These are phyloP conservation scores for Kalmusia sp. DNA, from an alignment of 2,329 filamentous ascomycete genomes.

Conservation along the genomic window DNA sequence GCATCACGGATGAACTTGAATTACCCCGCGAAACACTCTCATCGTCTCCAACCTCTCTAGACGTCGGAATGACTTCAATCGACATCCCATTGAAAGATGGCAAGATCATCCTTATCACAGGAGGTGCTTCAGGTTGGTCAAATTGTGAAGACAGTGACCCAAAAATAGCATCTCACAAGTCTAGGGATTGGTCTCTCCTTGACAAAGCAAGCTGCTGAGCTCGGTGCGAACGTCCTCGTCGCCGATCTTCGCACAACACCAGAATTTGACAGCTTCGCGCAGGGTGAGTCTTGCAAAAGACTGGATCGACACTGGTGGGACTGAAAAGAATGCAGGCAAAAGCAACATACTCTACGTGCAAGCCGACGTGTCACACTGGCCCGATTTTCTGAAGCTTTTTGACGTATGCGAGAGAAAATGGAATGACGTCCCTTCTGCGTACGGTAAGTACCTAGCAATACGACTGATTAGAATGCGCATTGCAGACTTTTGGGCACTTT, in stretches of 20 bases:
- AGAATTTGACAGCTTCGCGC: slow-evolving; percentile 24
- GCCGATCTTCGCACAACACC: slow-evolving; percentile 33
- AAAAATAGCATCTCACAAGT: not conserved
- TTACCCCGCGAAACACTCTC: too few relatives aligned
- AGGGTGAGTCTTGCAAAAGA: not conserved
- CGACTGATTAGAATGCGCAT: too few relatives aligned
- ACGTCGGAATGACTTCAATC: slow-evolving; percentile 21
- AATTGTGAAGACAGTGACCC: not conserved
- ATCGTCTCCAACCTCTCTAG: too few relatives aligned
- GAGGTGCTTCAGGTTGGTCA: slow-evolving; percentile 41
- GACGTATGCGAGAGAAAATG: slow-evolving; percentile 33
- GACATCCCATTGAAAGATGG: slow-evolving; percentile 36
- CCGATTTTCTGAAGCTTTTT: slow-evolving; percentile 34
- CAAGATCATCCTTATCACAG: slow-evolving; percentile 44
- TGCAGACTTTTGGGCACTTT: too few relatives aligned
- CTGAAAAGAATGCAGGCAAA: slow-evolving; percentile 13
- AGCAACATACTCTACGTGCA: slow-evolving; percentile 34
- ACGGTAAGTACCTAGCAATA: slow-evolving; percentile 5
- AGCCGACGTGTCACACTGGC: slow-evolving; percentile 36
- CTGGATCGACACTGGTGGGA: not conserved
- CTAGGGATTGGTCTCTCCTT: slow-evolving; percentile 44
- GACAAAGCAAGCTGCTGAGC: slow-evolving; percentile 32
- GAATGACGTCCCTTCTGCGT: slow-evolving; percentile 41
- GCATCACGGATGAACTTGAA: not conserved
- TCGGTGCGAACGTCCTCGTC: slow-evolving; percentile 32